Evolutionary conservation across 139 green algal genomes (phyloP), one percentile per base, ranked within the genome.

Genomic region (Chloropicon primus): DNA sequence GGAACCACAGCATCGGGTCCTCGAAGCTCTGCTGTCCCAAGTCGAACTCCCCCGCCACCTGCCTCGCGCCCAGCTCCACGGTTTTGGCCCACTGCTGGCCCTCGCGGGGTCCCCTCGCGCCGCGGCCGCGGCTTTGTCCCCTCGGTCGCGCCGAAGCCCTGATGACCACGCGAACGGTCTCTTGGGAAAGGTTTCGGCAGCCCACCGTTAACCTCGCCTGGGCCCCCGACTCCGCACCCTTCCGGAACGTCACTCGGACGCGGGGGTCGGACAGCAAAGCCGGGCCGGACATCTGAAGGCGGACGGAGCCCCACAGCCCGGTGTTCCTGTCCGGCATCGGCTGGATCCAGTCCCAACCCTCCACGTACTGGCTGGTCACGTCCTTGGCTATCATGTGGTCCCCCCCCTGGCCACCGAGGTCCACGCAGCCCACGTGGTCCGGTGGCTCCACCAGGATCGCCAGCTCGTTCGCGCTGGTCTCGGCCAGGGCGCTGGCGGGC

Each of bases 321-420:
- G 81, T 85, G 73, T 85, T 85, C 1, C 81, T 80, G 54, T 85
- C 81, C 74, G 80, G 72, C 29, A 85, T 78, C 23, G 81, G 81
- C 27, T 29, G 53, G 27, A 84, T 85, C 81, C 81, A 85, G 71
- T 85, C 81, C 81, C 81, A 85, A 24, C 81, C 81, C 73, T 85
- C 81, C 74, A 85, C 81, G 75, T 84, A 85, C 28, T 85, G 80
- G 17, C 79, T 41, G 25, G 81, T 79, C 2, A 85, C 81, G 79
- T 85, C 81, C 29, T 85, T 82, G 5, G 81, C 81, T 41, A 85
- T 84, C 80, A 85, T 72, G 26, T 85, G 81, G 24, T 85, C 81
- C 1, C 79, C 81, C 0, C 81, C 81, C 75, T 85, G 81, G 22
- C 81, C 81, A n/a, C 79, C 74, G n/a, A 25, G 25, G 26, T 85